Evolutionary conservation across 1,284 basidiomycete genomes (phyloP).

Genomic region (Marasmius oreades): DNA sequence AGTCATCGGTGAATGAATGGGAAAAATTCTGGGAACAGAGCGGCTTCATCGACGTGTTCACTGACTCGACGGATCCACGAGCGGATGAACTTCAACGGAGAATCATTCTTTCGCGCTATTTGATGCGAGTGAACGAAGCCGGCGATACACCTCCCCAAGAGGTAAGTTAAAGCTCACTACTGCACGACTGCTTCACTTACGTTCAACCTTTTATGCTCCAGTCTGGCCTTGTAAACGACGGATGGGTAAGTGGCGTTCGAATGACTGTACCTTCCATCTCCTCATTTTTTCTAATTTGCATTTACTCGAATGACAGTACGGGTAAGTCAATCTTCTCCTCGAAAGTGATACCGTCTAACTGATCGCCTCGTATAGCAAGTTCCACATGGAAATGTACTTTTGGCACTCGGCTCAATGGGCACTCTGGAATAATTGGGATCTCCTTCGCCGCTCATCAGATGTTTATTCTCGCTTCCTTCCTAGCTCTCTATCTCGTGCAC

Average conservation of each 20-base stretch:
- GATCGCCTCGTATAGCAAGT: conserved; percentile 36
- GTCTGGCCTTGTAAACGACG: conserved; percentile 58
- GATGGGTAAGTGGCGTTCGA: conserved; percentile 44
- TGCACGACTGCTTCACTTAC: conserved; percentile 2
- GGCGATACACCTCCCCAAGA: conserved; percentile 56
- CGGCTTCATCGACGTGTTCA: conserved; percentile 52
- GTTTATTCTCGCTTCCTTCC: conserved; percentile 48
- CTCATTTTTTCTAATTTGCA: not conserved
- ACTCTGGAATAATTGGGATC: conserved; percentile 57
- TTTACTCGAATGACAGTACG: conserved; percentile 20
- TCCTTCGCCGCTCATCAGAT: conserved; percentile 40
- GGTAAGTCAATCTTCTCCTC: conserved; percentile 21
- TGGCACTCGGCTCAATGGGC: conserved; percentile 62
- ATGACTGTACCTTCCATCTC: not conserved
- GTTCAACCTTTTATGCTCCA: conserved; percentile 17
- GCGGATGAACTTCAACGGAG: conserved; percentile 55
- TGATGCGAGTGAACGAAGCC: conserved; percentile 58
- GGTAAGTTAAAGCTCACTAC: conserved; percentile 29
- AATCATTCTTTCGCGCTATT: conserved; percentile 53
- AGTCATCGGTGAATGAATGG: conserved; percentile 41
- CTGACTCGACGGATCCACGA: conserved; percentile 44
- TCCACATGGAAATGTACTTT: conserved; percentile 62
- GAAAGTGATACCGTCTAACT: not conserved
- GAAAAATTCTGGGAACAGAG: conserved; percentile 42
- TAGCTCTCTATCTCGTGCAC: conserved; percentile 41